phyloP scores from a whole-genome alignment of 1,139 yeast genomes.

The Nakaseomyces delphensis region DNA sequence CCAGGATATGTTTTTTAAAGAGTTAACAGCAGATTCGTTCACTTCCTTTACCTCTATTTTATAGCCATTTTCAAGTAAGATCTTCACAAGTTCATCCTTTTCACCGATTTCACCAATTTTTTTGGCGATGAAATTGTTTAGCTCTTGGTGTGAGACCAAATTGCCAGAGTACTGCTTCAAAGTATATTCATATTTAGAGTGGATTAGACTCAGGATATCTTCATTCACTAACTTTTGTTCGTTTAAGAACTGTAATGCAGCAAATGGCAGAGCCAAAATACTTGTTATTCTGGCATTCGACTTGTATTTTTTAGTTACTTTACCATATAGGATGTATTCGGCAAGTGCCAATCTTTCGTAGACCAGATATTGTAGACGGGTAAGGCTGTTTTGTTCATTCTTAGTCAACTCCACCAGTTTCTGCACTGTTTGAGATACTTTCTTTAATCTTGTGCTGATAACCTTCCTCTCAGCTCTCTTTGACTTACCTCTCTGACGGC shows the following conservation, averaged over 20 bases:
- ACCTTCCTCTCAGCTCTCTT: conserved; percentile 38
- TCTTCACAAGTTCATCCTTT: conserved; percentile 35
- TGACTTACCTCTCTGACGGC: conserved; percentile 26
- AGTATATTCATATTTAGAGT: conserved; percentile 25
- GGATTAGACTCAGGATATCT: conserved; percentile 17
- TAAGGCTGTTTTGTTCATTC: conserved; percentile 32
- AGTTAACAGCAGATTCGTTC: conserved; percentile 20
- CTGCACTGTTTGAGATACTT: conserved; percentile 42
- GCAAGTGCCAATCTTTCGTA: conserved; percentile 59
- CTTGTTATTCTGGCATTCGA: conserved; percentile 19
- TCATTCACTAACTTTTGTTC: conserved; percentile 12
- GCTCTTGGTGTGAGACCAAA: conserved; percentile 18
- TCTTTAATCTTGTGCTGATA: conserved; percentile 59
- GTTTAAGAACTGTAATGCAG: conserved; percentile 19
- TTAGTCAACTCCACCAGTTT: conserved; percentile 39
- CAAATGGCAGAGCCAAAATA: conserved; percentile 22
- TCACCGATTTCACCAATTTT: conserved; percentile 21
- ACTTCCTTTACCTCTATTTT: conserved; percentile 14
- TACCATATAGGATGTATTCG: conserved; percentile 33
- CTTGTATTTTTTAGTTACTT: conserved; percentile 48
- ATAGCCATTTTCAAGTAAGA: conserved; percentile 36
- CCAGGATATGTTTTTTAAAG: conserved; percentile 49
- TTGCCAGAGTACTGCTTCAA: conserved; percentile 25
- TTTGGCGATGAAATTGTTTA: conserved; percentile 18
- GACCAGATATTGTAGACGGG: conserved; percentile 48